These are phyloP conservation scores for Aspergillus olivimuriae DNA, from an alignment of 495 filamentous ascomycete species.

Conservation along the genomic window DNA sequence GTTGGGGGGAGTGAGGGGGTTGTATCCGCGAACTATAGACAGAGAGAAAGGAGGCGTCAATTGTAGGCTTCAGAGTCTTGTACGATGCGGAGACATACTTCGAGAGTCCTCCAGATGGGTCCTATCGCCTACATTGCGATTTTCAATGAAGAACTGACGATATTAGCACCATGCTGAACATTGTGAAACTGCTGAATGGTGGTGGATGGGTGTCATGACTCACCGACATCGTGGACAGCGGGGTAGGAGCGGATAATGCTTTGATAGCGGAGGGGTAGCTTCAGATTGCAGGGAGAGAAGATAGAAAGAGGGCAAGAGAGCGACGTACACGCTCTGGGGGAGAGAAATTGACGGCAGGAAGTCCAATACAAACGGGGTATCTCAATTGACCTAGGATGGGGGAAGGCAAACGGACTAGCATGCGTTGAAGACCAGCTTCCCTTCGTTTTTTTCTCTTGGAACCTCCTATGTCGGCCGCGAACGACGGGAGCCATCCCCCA, in stretches of 20 bases:
- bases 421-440: no score
- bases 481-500: no score
- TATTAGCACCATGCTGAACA: not conserved
- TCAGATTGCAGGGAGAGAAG: slow-evolving; percentile 1
- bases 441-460: no score
- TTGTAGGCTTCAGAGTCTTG: no score
- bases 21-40: slow-evolving; percentile 72
- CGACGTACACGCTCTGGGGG: slow-evolving; percentile 5
- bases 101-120: slow-evolving; percentile 81
- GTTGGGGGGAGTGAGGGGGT: slow-evolving; percentile 87
- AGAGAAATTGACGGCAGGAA: no score
- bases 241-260: slow-evolving; percentile 1
- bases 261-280: not conserved
- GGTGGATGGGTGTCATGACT: slow-evolving; percentile 21
- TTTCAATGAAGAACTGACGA: slow-evolving; percentile 75
- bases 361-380: not conserved
- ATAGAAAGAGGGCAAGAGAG: slow-evolving; percentile 2
- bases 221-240: slow-evolving; percentile 34
- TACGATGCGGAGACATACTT: slow-evolving; percentile 48
- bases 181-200: no score
- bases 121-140: slow-evolving; percentile 81
- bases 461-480: no score
- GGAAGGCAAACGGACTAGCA: no score
- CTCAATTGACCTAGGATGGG: no score
- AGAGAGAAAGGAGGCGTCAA: no score